Conservation (phyloP, 768 basidiomycete genomes). For the Austroboletus eburneus region DNA sequence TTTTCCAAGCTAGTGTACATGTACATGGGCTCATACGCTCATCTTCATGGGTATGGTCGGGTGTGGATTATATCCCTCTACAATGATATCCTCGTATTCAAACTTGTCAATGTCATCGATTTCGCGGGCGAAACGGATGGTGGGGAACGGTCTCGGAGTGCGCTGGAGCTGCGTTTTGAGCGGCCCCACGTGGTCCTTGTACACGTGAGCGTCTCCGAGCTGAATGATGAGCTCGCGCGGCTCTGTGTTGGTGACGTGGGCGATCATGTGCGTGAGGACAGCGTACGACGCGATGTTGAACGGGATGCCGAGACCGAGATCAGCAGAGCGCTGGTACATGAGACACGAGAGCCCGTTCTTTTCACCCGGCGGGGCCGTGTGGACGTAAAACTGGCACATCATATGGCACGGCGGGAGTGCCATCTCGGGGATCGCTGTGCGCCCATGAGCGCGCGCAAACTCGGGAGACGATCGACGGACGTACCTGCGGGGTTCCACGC, state of each 20-base stretch:
- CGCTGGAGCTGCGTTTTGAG: constrained; percentile 77
- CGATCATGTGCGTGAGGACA: constrained; percentile 95
- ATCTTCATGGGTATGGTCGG: constrained; percentile 92
- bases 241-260: constrained; percentile 82
- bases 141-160: constrained; percentile 80
- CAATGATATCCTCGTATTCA: constrained; percentile 69
- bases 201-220: constrained; percentile 97
- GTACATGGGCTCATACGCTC: too few relatives aligned
- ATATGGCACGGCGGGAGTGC: constrained; percentile 98
- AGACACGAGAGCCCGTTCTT: constrained; percentile 84
- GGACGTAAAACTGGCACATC: constrained; percentile 99
- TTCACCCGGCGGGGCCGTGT: constrained; percentile 56
- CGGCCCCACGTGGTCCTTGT: constrained; percentile 88
- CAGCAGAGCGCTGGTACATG: constrained; percentile 97
- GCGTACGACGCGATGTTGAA: constrained; percentile 99
- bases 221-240: constrained; percentile 91
- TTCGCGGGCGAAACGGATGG: constrained; percentile 64
- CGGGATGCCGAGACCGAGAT: constrained; percentile 94
- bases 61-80: constrained; percentile 85
- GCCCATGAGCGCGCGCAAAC: neutral
- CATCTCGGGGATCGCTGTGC: constrained; percentile 87
- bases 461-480: neutral
- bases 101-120: constrained; percentile 78
- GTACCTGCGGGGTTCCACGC: constrained; percentile 98
- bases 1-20: too few relatives aligned